A percentile compares a stretch with the other conserved stretches of the same genome.
These are phyloP conservation scores for Glarea lozoyensis DNA, from an alignment of 495 filamentous ascomycete genomes.

Conservation along the genomic window DNA sequence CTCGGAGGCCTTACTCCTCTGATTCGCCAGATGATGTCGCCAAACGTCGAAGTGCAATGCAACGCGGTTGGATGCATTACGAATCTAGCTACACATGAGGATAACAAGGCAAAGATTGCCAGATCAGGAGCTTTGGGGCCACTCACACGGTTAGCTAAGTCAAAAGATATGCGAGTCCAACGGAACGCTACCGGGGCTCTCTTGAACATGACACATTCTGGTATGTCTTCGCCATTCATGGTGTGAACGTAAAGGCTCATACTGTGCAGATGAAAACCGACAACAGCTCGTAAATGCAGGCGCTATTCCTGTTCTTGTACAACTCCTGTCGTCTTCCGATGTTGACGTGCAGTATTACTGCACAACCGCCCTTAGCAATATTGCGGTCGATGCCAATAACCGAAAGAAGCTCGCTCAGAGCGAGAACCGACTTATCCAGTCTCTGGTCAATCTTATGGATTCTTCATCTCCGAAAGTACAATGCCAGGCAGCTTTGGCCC, in stretches of 20 bases:
- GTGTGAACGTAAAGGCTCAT: constrained; percentile 5
- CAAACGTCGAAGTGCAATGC: constrained; percentile 98
- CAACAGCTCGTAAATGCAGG: constrained; percentile 95
- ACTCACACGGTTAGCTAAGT: constrained; percentile 85
- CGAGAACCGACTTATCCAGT: constrained; percentile 83
- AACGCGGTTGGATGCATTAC: constrained; percentile 99
- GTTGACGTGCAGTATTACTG: constrained; percentile 99
- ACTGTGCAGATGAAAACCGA: constrained; percentile 74
- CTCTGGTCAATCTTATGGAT: constrained; percentile 91
- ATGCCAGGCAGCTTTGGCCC: constrained; percentile 89
- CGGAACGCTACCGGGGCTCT: constrained; percentile 93
- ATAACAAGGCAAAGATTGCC: constrained; percentile 98
- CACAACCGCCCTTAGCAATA: constrained; percentile 96
- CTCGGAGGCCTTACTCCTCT: constrained; percentile 85
- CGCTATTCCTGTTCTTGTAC: constrained; percentile 92
- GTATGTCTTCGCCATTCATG: constrained; percentile 38
- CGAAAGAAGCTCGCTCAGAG: constrained; percentile 82
- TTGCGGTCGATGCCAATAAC: constrained; percentile 88
- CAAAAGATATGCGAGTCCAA: constrained; percentile 97
- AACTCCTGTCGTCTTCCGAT: constrained; percentile 81
- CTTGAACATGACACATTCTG: constrained; percentile 98
- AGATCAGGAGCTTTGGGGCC: constrained; percentile 87
- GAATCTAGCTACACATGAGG: constrained; percentile 94
- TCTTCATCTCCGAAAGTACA: constrained; percentile 96
- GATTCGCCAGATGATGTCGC: constrained; percentile 96